phyloP scores from a whole-genome alignment of 495 filamentous ascomycete genomes.

The Lepidopterella palustris region DNA sequence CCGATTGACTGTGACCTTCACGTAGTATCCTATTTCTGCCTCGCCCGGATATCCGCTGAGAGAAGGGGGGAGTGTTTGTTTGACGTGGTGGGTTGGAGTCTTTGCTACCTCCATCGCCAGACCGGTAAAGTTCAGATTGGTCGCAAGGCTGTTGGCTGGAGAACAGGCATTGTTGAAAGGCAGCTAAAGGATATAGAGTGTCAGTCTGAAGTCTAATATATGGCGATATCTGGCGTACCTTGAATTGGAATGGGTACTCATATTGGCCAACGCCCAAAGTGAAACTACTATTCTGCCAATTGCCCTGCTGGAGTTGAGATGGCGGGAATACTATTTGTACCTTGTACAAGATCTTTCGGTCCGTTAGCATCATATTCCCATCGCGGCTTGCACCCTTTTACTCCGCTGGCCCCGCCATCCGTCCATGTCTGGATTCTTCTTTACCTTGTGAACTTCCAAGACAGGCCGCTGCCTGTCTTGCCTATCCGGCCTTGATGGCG shows the following conservation, averaged over 20 bases:
- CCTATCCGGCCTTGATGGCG: slow-evolving; percentile 37
- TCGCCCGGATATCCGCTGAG: slow-evolving; percentile 71
- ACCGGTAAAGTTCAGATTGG: slow-evolving; percentile 50
- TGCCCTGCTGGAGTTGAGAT: slow-evolving; percentile 43
- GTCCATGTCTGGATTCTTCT: neutral
- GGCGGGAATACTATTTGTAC: slow-evolving; percentile 58
- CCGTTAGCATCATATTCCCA: neutral
- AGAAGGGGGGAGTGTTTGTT: slow-evolving; percentile 80
- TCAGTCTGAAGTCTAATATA: slow-evolving; percentile 4
- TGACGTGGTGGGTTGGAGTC: slow-evolving; percentile 56
- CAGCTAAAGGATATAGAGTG: slow-evolving; percentile 36
- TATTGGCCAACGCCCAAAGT: slow-evolving; percentile 70
- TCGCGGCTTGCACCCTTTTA: neutral
- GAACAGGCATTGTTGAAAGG: slow-evolving; percentile 88
- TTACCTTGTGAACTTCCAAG: slow-evolving; percentile 73
- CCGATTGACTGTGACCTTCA: slow-evolving; percentile 83
- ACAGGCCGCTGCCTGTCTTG: slow-evolving; percentile 54
- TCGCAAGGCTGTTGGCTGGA: slow-evolving; percentile 51
- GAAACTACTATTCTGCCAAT: slow-evolving; percentile 43
- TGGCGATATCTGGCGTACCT: no score
- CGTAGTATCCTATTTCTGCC: slow-evolving; percentile 86
- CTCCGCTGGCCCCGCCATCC: neutral
- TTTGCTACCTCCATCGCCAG: slow-evolving; percentile 53
- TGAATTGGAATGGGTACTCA: slow-evolving; percentile 87
- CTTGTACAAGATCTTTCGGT: slow-evolving; percentile 57